Evolutionary conservation across 305 asterid genomes (phyloP).

Genomic region (Lippia alba): DNA sequence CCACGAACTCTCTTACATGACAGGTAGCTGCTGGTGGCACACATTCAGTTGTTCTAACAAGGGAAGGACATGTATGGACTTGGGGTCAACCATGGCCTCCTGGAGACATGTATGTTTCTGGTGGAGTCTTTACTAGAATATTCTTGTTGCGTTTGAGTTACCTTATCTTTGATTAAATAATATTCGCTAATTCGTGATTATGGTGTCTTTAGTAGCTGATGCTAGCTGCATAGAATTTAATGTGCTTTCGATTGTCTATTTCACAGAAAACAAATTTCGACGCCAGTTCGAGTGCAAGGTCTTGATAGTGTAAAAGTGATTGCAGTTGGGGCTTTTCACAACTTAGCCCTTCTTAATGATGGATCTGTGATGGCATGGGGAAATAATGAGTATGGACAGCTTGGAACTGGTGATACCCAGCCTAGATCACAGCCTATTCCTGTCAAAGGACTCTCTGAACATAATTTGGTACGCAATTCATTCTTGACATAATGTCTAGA

Average conservation of each 20-base stretch:
- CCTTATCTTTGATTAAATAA: slow-evolving; percentile 17
- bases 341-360: slow-evolving; percentile 88
- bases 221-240: slow-evolving; percentile 21
- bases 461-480: slow-evolving; percentile 68
- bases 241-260: slow-evolving; percentile 26
- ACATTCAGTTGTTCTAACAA: slow-evolving; percentile 94
- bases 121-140: slow-evolving; percentile 25
- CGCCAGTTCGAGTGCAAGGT: slow-evolving; percentile 95
- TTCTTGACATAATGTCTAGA: slow-evolving; percentile 27
- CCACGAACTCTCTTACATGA: slow-evolving; percentile 25
- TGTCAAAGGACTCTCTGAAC: slow-evolving; percentile 86
- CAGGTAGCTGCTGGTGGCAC: slow-evolving; percentile 99
- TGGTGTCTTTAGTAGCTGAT: slow-evolving; percentile 15
- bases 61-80: slow-evolving; percentile 98
- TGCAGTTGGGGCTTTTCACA: slow-evolving; percentile 98
- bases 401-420: slow-evolving; percentile 98
- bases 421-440: slow-evolving; percentile 96
- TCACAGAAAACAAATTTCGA: slow-evolving; percentile 92
- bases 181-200: slow-evolving; percentile 5
- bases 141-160: slow-evolving; percentile 13
- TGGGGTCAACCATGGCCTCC: slow-evolving; percentile 99
- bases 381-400: slow-evolving; percentile 96
- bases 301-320: slow-evolving; percentile 79
- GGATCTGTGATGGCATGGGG: slow-evolving; percentile 97
- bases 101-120: slow-evolving; percentile 82